phyloP scores from a whole-genome alignment of 495 filamentous ascomycete species.

The Xylaria grammica region DNA sequence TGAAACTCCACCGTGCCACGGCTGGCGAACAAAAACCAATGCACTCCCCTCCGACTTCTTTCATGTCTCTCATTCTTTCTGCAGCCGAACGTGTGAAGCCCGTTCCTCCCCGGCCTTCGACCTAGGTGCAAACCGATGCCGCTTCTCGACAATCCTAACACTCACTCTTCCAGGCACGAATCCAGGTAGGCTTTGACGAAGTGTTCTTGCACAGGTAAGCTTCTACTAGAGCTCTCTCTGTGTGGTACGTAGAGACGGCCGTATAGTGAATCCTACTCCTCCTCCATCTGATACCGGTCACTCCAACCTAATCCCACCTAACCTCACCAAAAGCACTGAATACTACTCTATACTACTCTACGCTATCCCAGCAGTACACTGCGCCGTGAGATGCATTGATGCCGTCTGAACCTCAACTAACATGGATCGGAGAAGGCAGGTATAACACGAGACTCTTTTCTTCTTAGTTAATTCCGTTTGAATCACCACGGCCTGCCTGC shows the following conservation, averaged over 20 bases:
- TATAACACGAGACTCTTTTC: neutral
- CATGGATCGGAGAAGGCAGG: conserved; percentile 3
- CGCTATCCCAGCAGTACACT: no score
- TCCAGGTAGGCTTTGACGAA: conserved; percentile 11
- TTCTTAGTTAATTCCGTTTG: neutral
- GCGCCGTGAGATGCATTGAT: no score
- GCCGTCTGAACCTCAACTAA: neutral
- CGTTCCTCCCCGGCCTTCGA: neutral
- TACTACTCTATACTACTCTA: no score
- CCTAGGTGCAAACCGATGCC: conserved; percentile 15
- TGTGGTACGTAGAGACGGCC: neutral
- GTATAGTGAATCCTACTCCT: neutral
- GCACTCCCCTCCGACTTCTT: conserved; percentile 12
- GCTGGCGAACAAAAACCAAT: conserved; percentile 23
- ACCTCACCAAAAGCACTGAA: no score
- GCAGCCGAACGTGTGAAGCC: conserved; percentile 21
- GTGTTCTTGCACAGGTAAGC: conserved; percentile 12
- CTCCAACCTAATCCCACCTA: conserved; percentile 3
- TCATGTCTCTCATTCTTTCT: conserved; percentile 17
- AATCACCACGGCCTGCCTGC: conserved; percentile 1
- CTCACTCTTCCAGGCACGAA: no score
- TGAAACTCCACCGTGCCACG: conserved; percentile 26
- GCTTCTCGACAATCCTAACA: conserved; percentile 12
- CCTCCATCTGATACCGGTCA: neutral
- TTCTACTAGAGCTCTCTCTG: conserved; percentile 14